Evolutionary conservation across 495 filamentous ascomycete species (phyloP).

Genomic region (Hyaloscypha bicolor): DNA sequence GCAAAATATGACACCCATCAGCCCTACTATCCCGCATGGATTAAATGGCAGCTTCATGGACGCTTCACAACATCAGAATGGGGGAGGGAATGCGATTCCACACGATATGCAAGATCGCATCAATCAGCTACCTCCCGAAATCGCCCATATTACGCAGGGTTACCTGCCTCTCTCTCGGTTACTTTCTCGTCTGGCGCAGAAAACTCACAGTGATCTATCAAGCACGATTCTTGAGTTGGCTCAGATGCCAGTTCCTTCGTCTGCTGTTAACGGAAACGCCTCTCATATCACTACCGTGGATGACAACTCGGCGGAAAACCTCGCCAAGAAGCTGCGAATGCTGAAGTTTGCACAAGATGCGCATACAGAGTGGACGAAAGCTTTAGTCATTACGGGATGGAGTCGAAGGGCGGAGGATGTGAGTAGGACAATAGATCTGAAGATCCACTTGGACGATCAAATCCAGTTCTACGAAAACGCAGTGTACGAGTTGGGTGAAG

Average conservation of each 20-base stretch:
- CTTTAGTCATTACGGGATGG: slow-evolving; percentile 87
- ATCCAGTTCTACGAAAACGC: slow-evolving; percentile 56
- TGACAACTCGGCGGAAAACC: slow-evolving; percentile 64
- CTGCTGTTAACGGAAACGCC: slow-evolving; percentile 53
- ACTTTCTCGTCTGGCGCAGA: slow-evolving; percentile 75
- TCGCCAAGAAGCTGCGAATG: slow-evolving; percentile 77
- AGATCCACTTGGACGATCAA: slow-evolving; percentile 66
- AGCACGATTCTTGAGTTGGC: slow-evolving; percentile 72
- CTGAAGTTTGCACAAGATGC: slow-evolving; percentile 67
- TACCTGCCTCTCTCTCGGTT: slow-evolving; percentile 71
- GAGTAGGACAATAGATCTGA: slow-evolving; percentile 81
- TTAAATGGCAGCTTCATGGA: slow-evolving; percentile 22
- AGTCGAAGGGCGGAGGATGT: slow-evolving; percentile 75
- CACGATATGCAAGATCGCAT: slow-evolving; percentile 33
- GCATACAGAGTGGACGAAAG: slow-evolving; percentile 76
- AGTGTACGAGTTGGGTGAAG: slow-evolving; percentile 61
- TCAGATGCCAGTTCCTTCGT: slow-evolving; percentile 57
- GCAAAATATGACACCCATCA: slow-evolving; percentile 29
- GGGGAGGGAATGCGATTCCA: not conserved
- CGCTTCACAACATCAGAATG: slow-evolving; percentile 11
- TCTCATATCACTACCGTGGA: slow-evolving; percentile 37
- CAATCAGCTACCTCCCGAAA: slow-evolving; percentile 67
- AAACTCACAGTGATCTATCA: slow-evolving; percentile 74
- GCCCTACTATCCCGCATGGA: slow-evolving; percentile 28
- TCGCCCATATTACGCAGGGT: slow-evolving; percentile 75